Conservation (phyloP, 805 yeast species). For the Candida boleticola region DNA sequence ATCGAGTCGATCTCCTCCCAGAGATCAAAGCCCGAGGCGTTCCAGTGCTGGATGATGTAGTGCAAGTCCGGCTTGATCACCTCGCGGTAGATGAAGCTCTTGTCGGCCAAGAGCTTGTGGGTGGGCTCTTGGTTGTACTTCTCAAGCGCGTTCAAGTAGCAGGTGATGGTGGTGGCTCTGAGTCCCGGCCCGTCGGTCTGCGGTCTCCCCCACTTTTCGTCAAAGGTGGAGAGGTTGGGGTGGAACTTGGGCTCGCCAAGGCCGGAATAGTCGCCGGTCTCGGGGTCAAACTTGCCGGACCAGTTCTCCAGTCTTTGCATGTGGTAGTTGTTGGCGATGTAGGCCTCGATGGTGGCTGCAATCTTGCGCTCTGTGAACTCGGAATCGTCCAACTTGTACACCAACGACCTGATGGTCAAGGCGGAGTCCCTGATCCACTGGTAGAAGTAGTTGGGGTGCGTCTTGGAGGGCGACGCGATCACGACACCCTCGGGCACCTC, state of each 20-base stretch:
- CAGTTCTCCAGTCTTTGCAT: slow-evolving; percentile 69
- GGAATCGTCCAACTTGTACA: slow-evolving; percentile 51
- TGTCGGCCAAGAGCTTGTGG: slow-evolving; percentile 22
- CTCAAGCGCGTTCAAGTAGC: slow-evolving; percentile 48
- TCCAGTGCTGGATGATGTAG: slow-evolving; percentile 65
- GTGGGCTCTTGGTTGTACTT: slow-evolving; percentile 21
- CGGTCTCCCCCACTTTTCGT: slow-evolving; percentile 86
- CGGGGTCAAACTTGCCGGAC: slow-evolving; percentile 54
- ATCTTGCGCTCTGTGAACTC: slow-evolving; percentile 12
- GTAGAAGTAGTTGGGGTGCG: slow-evolving; percentile 74
- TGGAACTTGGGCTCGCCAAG: slow-evolving; percentile 90
- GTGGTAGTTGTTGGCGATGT: slow-evolving; percentile 54
- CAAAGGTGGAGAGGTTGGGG: slow-evolving; percentile 62
- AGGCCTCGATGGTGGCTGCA: slow-evolving; percentile 48
- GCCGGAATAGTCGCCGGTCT: slow-evolving; percentile 41
- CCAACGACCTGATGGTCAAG: slow-evolving; percentile 65
- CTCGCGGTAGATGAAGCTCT: slow-evolving; percentile 44
- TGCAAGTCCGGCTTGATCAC: slow-evolving; percentile 68
- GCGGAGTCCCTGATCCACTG: slow-evolving; percentile 95
- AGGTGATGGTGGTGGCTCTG: slow-evolving; percentile 62
- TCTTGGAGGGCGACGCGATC: slow-evolving; percentile 78
- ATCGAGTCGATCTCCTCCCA: slow-evolving; percentile 85
- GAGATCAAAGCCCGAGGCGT: slow-evolving; percentile 67
- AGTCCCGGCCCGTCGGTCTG: slow-evolving; percentile 95
- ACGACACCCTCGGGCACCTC: slow-evolving; percentile 65